Conservation (phyloP, 495 filamentous ascomycete genomes). For the Neurospora pannonica region DNA sequence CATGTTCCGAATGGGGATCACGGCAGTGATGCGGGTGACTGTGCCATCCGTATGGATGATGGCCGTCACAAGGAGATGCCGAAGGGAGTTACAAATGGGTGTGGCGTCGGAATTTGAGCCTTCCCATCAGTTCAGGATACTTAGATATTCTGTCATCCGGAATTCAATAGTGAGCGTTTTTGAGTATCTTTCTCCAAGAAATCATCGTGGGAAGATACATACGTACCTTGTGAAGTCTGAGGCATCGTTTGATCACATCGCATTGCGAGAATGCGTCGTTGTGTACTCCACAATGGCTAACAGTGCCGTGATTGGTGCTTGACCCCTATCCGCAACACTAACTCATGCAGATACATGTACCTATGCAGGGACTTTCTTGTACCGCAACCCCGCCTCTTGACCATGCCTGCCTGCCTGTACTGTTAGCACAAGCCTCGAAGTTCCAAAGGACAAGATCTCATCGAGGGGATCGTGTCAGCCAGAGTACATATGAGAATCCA, state of each 20-base stretch:
- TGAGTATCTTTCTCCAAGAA: neutral
- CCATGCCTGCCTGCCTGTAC: neutral
- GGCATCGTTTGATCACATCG: neutral
- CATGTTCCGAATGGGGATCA: neutral
- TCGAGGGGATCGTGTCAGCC: neutral
- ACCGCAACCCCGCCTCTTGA: neutral
- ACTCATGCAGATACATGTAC: neutral
- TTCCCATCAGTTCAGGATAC: neutral
- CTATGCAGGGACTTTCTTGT: neutral
- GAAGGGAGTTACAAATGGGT: neutral
- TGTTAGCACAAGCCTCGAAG: neutral
- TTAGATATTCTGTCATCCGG: neutral
- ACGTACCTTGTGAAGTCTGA: neutral
- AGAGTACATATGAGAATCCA: neutral
- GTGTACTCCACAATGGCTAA: neutral
- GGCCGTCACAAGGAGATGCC: neutral
- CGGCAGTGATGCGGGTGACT: neutral
- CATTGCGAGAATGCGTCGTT: neutral
- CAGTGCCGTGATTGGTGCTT: neutral
- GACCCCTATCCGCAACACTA: neutral
- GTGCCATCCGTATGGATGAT: neutral
- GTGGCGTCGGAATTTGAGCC: neutral
- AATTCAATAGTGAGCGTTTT: neutral
- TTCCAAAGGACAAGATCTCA: neutral
- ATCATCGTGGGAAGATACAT: neutral